These are phyloP conservation scores for Gynochthodes officinalis DNA, from an alignment of 257 asterid genomes.

Conservation along the genomic window DNA sequence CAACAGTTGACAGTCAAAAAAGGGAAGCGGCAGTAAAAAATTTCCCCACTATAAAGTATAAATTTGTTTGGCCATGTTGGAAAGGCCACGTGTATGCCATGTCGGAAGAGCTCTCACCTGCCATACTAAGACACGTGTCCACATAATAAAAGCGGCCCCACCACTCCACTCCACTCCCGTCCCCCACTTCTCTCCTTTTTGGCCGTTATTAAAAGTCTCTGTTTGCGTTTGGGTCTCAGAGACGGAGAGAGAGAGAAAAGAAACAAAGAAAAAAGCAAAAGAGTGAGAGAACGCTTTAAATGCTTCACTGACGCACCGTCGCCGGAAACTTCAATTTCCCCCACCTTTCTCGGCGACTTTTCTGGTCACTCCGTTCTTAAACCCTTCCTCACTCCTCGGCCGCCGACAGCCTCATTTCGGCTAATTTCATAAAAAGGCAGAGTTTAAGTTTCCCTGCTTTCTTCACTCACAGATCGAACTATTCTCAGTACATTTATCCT, in stretches of 20 bases:
- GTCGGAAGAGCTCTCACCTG: constrained; percentile 16
- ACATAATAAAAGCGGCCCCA: constrained; percentile 24
- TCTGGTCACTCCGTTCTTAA: constrained; percentile 5
- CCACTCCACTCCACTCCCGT: neutral
- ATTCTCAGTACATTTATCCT: constrained; percentile 1
- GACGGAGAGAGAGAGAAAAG: constrained; percentile 18
- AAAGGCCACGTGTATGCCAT: constrained; percentile 24
- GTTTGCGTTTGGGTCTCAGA: constrained; percentile 13
- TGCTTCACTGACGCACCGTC: constrained; percentile 33
- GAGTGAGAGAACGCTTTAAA: constrained; percentile 31
- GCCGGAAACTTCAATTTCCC: constrained; percentile 35
- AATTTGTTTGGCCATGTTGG: neutral
- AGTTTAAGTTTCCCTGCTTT: constrained; percentile 11
- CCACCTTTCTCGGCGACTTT: constrained; percentile 20
- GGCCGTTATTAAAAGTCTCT: constrained; percentile 48
- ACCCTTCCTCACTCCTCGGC: constrained; percentile 3
- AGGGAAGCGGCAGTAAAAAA: neutral
- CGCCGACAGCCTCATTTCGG: constrained; percentile 13
- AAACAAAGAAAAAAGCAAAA: constrained; percentile 16
- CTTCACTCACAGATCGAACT: constrained; percentile 27
- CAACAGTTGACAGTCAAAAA: neutral
- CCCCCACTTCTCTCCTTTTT: constrained; percentile 18
- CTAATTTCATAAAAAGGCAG: constrained; percentile 13
- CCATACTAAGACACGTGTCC: constrained; percentile 29
- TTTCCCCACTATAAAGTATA: too few relatives aligned